A percentile compares a stretch with the other conserved stretches of the same genome.
Evolutionary conservation across 2,329 filamentous ascomycete genomes (phyloP).

Genomic region (Trichoderma citrinoviride): DNA sequence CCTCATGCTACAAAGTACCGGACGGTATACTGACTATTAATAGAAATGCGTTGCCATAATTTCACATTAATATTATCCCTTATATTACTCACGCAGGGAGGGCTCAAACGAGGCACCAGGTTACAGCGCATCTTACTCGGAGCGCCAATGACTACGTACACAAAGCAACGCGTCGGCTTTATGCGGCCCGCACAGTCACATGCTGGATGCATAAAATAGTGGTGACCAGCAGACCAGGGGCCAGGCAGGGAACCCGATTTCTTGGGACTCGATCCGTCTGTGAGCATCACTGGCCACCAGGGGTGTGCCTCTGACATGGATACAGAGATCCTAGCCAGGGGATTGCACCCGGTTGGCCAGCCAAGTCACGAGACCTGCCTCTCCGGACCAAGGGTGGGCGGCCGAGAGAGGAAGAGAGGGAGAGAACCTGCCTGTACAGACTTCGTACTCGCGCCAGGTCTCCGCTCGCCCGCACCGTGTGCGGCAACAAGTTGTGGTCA

Average conservation of each 20-base stretch:
- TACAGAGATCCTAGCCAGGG: conserved; percentile 18
- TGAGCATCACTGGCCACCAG: conserved; percentile 5
- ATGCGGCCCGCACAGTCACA: neutral
- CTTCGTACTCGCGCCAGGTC: neutral
- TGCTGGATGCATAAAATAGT: neutral
- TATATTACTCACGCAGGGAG: conserved; percentile 1
- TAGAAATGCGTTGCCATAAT: neutral
- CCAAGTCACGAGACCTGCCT: conserved; percentile 12
- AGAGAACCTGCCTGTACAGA: neutral
- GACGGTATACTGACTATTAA: neutral
- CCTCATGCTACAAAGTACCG: neutral
- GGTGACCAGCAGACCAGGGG: neutral
- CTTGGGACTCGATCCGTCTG: conserved; percentile 18
- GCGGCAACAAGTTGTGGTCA: neutral
- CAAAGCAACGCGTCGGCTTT: neutral
- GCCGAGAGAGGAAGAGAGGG: neutral
- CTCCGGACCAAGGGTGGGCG: conserved; percentile 1
- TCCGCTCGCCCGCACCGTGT: neutral
- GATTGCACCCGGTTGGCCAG: conserved; percentile 12
- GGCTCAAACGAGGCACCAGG: neutral
- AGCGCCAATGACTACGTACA: neutral
- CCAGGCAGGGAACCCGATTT: conserved; percentile 8
- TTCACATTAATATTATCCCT: neutral
- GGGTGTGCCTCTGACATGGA: neutral
- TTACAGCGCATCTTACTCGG: neutral